Base-by-base conservation (phyloP, 2,329 filamentous ascomycete genomes). In the Ophiostoma quercus region DNA sequence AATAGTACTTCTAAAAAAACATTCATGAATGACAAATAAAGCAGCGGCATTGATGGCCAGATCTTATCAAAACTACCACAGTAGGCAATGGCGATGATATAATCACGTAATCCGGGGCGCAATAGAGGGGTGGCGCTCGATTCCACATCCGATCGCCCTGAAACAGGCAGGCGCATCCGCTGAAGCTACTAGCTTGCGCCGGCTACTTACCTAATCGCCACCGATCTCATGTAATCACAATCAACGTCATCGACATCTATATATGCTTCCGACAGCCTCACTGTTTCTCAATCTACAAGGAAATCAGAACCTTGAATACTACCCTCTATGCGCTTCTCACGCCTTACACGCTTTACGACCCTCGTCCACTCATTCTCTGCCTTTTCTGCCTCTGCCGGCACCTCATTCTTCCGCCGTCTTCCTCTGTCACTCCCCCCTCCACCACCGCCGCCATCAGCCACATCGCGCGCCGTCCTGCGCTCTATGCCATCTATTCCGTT, bases 401-500 rank as follows among this genome's bases (percentile, higher is more conserved):
- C 76, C 69, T 77, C 77, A 74, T 70, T 73, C 70, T 71, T 77
- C 67, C 73, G 80, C 80, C 9, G 76, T 86, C 72, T 83, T 82
- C 72, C 82, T 77, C 74, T 77, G 57, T 71, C 73, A 82, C 80
- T 75, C 79, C 80, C 4, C 75, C 86, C 71, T 83, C 82, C 72
- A 81, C 77, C 75, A 76, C 83, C 74, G 79, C 79, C 67, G 79
- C 80, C 69, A 74, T 66, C 66, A 19, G 43, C 51, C 22, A 37
- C 69, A 37, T 68, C 67, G 19, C 69, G 69, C 51, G 76, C 69
- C 77, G 77, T 75, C 69, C 71, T 71, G 70, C 77, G 68, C 72
- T 90, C 90, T 75, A 92, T 94, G 87, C 89, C 92, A 68, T 85
- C 85, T 1, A 90, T 96, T 76, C 90, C 93, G 1, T 92, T 97